phyloP scores from a whole-genome alignment of 495 filamentous ascomycete genomes.

The Schizothecium vesticola region DNA sequence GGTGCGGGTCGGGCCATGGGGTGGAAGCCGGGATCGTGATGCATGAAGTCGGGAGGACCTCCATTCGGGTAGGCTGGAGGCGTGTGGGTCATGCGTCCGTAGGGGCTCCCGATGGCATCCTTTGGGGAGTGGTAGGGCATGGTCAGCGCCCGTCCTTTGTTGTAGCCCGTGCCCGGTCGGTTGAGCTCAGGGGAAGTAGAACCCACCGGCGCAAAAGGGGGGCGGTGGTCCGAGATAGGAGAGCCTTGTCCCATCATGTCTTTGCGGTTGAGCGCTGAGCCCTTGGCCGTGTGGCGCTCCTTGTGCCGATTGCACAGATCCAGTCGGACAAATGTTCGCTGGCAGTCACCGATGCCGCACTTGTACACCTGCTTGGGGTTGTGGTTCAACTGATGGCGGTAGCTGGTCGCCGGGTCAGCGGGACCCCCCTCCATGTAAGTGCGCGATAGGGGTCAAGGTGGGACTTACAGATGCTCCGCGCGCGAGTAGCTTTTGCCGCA shows the following conservation, averaged over 20 bases:
- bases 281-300: conserved; percentile 92
- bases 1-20: conserved; percentile 32
- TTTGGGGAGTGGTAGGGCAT: conserved; percentile 51
- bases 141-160: conserved; percentile 40
- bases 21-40: conserved; percentile 39
- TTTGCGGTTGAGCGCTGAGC: conserved; percentile 88
- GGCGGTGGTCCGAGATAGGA: conserved; percentile 41
- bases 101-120: conserved; percentile 43
- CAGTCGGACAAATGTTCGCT: conserved; percentile 86
- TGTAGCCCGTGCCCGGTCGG: conserved; percentile 38
- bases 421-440: background rate
- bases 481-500: conserved; percentile 96
- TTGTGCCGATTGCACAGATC: conserved; percentile 91
- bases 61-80: conserved; percentile 40
- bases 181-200: conserved; percentile 50
- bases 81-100: conserved; percentile 44
- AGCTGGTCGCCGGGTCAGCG: conserved; percentile 33
- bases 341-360: conserved; percentile 90
- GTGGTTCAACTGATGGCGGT: conserved; percentile 95
- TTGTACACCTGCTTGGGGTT: conserved; percentile 92
- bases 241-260: conserved; percentile 63
- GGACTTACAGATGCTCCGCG: conserved; percentile 79
- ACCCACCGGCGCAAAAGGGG: conserved; percentile 37
- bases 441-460: background rate
- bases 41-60: conserved; percentile 36